Evolutionary conservation across 2,329 filamentous ascomycete species (phyloP).

Genomic region (Chalara sp.): DNA sequence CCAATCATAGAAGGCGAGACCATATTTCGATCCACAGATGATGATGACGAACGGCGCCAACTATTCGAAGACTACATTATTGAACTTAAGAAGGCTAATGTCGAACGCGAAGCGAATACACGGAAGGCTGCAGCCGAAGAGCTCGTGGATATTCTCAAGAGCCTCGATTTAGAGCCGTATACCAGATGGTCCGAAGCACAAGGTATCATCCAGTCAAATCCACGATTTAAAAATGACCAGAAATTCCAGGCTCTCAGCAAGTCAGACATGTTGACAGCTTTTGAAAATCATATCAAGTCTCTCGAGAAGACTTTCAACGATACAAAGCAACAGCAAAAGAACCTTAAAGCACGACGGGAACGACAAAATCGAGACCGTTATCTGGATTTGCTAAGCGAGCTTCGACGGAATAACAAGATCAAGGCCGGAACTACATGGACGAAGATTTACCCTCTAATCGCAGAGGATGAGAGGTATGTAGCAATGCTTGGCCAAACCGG

Average conservation of each 20-base stretch:
- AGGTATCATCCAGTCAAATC: constrained; percentile 68
- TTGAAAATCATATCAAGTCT: constrained; percentile 91
- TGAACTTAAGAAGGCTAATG: constrained; percentile 73
- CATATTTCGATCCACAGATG: constrained; percentile 84
- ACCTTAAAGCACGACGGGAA: constrained; percentile 70
- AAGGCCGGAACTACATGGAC: constrained; percentile 89
- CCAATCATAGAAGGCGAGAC: constrained; percentile 93
- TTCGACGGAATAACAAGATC: constrained; percentile 71
- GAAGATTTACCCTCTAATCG: constrained; percentile 66
- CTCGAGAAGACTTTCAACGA: constrained; percentile 91
- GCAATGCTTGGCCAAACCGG: constrained; percentile 79
- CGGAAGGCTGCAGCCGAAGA: constrained; percentile 81
- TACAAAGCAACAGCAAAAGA: constrained; percentile 80
- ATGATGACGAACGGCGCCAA: constrained; percentile 80
- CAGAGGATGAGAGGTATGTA: constrained; percentile 75
- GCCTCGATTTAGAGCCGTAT: constrained; percentile 81
- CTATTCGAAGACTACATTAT: constrained; percentile 91
- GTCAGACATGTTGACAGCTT: constrained; percentile 84
- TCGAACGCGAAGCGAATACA: constrained; percentile 64
- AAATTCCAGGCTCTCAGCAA: constrained; percentile 82
- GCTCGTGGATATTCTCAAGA: constrained; percentile 69
- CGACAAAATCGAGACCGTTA: constrained; percentile 83
- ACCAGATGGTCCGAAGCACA: constrained; percentile 92
- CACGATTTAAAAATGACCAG: constrained; percentile 71
- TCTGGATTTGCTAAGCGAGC: constrained; percentile 64